phyloP scores from a whole-genome alignment of 1,284 basidiomycete genomes.

The Xerocomus subilludens region DNA sequence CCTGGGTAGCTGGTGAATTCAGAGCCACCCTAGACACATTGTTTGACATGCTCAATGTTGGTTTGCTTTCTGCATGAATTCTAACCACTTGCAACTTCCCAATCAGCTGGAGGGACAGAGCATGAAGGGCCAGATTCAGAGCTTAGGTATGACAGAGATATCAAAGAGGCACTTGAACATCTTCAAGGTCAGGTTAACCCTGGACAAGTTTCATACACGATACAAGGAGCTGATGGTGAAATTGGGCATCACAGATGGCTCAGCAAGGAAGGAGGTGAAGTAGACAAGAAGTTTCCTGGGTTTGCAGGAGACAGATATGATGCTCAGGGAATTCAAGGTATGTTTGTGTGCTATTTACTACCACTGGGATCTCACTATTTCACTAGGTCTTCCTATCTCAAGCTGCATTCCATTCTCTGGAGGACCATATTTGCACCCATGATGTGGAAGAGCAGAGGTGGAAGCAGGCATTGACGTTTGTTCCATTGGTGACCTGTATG shows the following conservation, averaged over 20 bases:
- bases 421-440: slow-evolving; percentile 84
- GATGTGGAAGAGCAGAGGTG: slow-evolving; percentile 88
- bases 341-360: slow-evolving; percentile 46
- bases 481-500: slow-evolving; percentile 80
- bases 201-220: slow-evolving; percentile 87
- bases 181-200: slow-evolving; percentile 89
- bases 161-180: slow-evolving; percentile 73
- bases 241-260: slow-evolving; percentile 63
- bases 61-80: slow-evolving; percentile 93
- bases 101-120: slow-evolving; percentile 93
- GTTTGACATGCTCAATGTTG: slow-evolving; percentile 92
- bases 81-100: slow-evolving; percentile 94
- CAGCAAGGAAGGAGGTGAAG: slow-evolving; percentile 65
- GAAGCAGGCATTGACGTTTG: slow-evolving; percentile 78
- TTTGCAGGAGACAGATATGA: slow-evolving; percentile 79
- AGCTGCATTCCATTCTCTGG: slow-evolving; percentile 86
- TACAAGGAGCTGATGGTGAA: slow-evolving; percentile 73
- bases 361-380: slow-evolving; percentile 19
- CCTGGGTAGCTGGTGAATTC: slow-evolving; percentile 91
- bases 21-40: slow-evolving; percentile 84
- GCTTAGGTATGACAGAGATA: slow-evolving; percentile 84
- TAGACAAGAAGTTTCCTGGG: slow-evolving; percentile 72
- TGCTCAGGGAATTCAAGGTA: slow-evolving; percentile 82
- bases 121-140: slow-evolving; percentile 92
- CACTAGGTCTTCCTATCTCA: slow-evolving; percentile 91